A percentile compares a stretch with the other conserved stretches of the same genome.
These are phyloP conservation scores for Nitzschia sp. DNA, from an alignment of 108 stramenopile genomes.

Conservation along the genomic window DNA sequence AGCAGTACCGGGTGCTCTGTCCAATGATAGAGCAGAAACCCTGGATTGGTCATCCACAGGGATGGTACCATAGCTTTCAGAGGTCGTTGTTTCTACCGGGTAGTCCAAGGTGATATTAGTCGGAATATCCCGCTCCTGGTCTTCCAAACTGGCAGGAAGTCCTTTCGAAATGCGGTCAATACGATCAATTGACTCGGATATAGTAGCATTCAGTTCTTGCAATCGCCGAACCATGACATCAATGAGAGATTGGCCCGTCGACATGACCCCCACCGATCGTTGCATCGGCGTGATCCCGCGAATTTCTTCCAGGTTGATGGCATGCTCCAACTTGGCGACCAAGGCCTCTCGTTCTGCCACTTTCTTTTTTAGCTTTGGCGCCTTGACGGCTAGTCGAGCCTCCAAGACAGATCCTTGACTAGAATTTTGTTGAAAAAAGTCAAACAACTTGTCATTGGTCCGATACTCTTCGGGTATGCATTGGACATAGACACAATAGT, in stretches of 20 bases:
- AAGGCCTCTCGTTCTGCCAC: slow-evolving; percentile 47
- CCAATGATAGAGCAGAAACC: background rate
- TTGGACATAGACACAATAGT: slow-evolving; percentile 54
- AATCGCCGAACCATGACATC: slow-evolving; percentile 21
- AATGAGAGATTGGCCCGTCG: slow-evolving; percentile 24
- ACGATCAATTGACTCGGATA: slow-evolving; percentile 22
- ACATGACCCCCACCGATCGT: background rate
- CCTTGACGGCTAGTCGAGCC: slow-evolving; percentile 48
- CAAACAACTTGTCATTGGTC: slow-evolving; percentile 34
- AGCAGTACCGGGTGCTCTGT: too few relatives aligned
- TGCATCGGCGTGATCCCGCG: slow-evolving; percentile 40
- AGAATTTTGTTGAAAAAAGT: slow-evolving; percentile 48
- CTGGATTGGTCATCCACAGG: background rate
- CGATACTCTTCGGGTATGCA: slow-evolving; percentile 51
- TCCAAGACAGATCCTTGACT: slow-evolving; percentile 30
- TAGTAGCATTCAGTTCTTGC: slow-evolving; percentile 40
- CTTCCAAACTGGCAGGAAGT: too few relatives aligned
- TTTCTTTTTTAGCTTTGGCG: slow-evolving; percentile 48
- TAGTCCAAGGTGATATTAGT: too few relatives aligned
- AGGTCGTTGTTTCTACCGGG: background rate
- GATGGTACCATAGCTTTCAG: background rate
- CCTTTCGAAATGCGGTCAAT: slow-evolving; percentile 11
- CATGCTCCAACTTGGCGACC: slow-evolving; percentile 60
- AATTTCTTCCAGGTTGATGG: slow-evolving; percentile 45
- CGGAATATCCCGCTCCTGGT: too few relatives aligned